Base-by-base conservation (phyloP, 495 filamentous ascomycete genomes). In the Podospora australis region DNA sequence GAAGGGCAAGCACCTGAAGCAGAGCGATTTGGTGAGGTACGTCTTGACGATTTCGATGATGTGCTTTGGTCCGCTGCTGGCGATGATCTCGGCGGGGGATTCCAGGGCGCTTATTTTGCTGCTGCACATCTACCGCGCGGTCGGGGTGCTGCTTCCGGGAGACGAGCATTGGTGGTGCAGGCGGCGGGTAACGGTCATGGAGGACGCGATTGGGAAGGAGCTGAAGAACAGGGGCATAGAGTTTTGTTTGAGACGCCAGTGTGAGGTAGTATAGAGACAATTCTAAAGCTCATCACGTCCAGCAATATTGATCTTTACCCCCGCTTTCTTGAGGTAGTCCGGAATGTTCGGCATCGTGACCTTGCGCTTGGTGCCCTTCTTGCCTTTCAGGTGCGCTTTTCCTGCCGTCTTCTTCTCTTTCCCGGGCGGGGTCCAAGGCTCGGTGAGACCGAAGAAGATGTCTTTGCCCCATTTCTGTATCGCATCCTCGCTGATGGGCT, bases 391-490 rank as follows among this genome's bases (percentile, higher is more conserved):
- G 6, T 30, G 6, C 13, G 6, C 13, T 30, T 30, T 13, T 6
- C 26, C 26, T 13, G 6, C 26, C 6, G 26, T 13, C 26, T 6
- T 30, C 26, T 30, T 30, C 6, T 6, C 26, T 13, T 60, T 49
- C 1, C 64, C 58, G 2, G 60, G 58, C 14, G 60, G 55, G n/a
- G 54, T 59, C 66, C 60, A 67, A 1, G 63, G 59, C 52, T 62
- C 65, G 42, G 66, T 49, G 4, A 55, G 42, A 0, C 59, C 63
- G 17, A 65, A 54, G 43, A 58, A 66, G 1, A 68, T 61, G 19
- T 68, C 63, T 14, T 63, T 36, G 0, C 61, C 61, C 63, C 62
- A 67, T 25, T 57, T 46, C 36, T 65, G 58, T 3, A 70, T 17
- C 1, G 48, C 45, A 2, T 28, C 48, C 11, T 56, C 48, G 13